Evolutionary conservation across 805 yeast species (phyloP), one percentile per base, ranked within the genome.

Genomic region (Torulaspora franciscae): DNA sequence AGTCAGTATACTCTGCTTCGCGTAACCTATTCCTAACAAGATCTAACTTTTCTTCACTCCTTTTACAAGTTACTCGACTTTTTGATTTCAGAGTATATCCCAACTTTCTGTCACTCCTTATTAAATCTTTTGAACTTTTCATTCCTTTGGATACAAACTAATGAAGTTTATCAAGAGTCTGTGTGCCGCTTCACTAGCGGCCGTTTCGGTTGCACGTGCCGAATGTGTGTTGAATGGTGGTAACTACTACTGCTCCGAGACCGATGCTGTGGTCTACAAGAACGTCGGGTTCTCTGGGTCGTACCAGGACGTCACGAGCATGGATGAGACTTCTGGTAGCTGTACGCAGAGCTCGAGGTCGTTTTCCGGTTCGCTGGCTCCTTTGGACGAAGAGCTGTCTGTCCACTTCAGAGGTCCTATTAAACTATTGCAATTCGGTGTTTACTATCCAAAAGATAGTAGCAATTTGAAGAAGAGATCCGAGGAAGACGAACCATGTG

Each of bases 251-350:
- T 89, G 97, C 72, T 68, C 77, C 53, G 68, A 78, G 52, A 85
- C 85, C 42, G 59, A 69, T 50, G 90, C 86, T 50, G 74, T 86
- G 49, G 70, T 73, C 47, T 87, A 85, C 73, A 53, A 72, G 37
- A 80, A 80, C 55, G 77, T 93, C 47, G 98, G 98, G 28, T 87
- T 75, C 67, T 76, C 93, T 17, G 96, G 97, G 55, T 69, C 89
- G 17, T 93, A 86, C 73, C 59, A 72, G 57, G 90, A 84, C 55
- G 89, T 93, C 55, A 83, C 90, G 53, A 55, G 65, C 59, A 90
- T 93, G 95, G 80, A 83, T 66, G 80, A 77, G 61, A 48, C 68
- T 48, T 58, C 82, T 9, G 89, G 97, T 64, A 45, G 71, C 28
- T 90, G 97, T 73, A 59, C 83, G n/a, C 81, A 79, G 51, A 57